Evolutionary conservation across 192 early-diverging fungal genomes (phyloP).

Genomic region (Pilaira anomala): DNA sequence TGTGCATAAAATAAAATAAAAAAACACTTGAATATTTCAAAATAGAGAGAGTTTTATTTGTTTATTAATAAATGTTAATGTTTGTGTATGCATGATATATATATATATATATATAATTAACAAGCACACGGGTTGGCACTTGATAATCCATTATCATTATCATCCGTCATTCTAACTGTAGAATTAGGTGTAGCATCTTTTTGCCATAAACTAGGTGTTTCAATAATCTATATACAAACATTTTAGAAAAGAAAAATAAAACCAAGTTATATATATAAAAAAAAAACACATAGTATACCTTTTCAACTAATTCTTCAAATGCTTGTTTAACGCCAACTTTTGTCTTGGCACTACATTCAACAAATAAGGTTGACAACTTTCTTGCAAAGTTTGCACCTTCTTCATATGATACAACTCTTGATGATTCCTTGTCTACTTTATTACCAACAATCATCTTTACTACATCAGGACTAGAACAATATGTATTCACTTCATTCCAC

Average conservation of each 20-base stretch:
- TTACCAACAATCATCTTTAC: slow-evolving; percentile 99
- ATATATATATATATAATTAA: no score
- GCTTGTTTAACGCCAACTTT: slow-evolving; percentile 88
- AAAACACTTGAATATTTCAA: no score
- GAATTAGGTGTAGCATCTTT: background rate
- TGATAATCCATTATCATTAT: slow-evolving; percentile 2
- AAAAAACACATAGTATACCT: slow-evolving; percentile 49
- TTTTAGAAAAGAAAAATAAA: background rate
- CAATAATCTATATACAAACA: slow-evolving; percentile 11
- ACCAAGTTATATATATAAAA: no score
- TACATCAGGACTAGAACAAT: slow-evolving; percentile 80
- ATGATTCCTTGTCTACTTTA: slow-evolving; percentile 85
- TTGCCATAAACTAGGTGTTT: slow-evolving; percentile 15
- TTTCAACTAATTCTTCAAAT: slow-evolving; percentile 90
- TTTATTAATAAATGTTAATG: no score
- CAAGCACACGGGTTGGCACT: background rate
- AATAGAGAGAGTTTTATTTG: no score
- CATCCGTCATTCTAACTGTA: slow-evolving; percentile 11
- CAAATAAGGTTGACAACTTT: slow-evolving; percentile 87
- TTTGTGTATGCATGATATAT: background rate
- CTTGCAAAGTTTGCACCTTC: slow-evolving; percentile 91
- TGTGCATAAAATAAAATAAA: background rate
- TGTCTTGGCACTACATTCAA: slow-evolving; percentile 96
- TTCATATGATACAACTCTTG: slow-evolving; percentile 72
- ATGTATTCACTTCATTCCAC: slow-evolving; percentile 94